phyloP scores from a whole-genome alignment of 106 monocot species.

The Phalaenopsis aphrodite region DNA sequence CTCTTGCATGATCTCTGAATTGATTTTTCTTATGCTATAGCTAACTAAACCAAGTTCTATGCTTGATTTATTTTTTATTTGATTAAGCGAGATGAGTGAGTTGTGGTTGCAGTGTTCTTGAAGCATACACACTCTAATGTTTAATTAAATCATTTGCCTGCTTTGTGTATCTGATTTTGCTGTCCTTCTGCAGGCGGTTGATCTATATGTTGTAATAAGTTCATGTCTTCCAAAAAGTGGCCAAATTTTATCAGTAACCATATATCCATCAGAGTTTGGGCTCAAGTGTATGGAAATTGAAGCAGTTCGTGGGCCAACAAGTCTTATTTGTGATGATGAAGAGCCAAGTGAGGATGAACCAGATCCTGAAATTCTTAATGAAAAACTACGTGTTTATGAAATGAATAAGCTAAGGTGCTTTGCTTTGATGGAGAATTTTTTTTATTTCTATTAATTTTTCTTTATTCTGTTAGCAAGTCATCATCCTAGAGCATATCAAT shows the following conservation, averaged over 20 bases:
- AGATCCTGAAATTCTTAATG: slow-evolving; percentile 42
- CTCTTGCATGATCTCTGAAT: too few relatives aligned
- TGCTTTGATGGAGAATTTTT: slow-evolving; percentile 2
- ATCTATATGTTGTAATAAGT: slow-evolving; percentile 81
- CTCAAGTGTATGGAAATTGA: slow-evolving; percentile 82
- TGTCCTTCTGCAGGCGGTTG: slow-evolving; percentile 57
- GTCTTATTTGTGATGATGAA: slow-evolving; percentile 40
- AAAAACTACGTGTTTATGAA: slow-evolving; percentile 73
- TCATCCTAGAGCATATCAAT: not conserved
- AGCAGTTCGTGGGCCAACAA: slow-evolving; percentile 54
- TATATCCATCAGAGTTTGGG: slow-evolving; percentile 93
- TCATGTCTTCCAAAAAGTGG: slow-evolving; percentile 91
- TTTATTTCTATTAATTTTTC: not conserved
- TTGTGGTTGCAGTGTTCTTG: not conserved
- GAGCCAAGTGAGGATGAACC: slow-evolving; percentile 28
- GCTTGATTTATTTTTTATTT: too few relatives aligned
- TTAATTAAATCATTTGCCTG: not conserved
- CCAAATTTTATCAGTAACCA: slow-evolving; percentile 46
- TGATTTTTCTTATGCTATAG: too few relatives aligned
- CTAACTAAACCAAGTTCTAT: too few relatives aligned
- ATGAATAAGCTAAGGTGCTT: slow-evolving; percentile 74
- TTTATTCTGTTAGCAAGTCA: not conserved
- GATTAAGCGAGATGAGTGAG: too few relatives aligned
- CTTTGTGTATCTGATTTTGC: slow-evolving; percentile 7
- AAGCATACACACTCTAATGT: not conserved